Conservation (phyloP, 345 rosid species). For the Nasturtium officinale region DNA sequence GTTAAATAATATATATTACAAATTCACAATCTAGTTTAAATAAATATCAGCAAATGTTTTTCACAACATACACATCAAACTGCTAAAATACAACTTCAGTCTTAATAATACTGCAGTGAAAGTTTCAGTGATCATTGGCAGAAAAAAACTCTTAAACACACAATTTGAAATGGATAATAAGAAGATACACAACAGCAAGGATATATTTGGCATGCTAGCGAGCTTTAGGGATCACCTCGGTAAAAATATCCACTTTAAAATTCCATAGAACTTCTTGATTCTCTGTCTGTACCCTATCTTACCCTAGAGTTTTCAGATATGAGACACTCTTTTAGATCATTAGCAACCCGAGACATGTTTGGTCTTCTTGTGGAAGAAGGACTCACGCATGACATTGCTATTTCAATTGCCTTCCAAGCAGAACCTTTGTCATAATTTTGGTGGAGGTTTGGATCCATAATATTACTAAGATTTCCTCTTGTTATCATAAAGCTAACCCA, state of each 20-base stretch:
- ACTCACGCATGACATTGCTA: conserved; percentile 36
- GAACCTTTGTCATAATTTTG: conserved; percentile 28
- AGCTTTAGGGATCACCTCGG: conserved; percentile 27
- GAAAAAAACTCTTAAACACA: neutral
- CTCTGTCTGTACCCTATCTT: conserved; percentile 10
- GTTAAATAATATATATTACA: no score
- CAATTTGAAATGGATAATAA: no score
- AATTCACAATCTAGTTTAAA: no score
- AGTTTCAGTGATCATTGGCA: neutral
- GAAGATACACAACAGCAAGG: no score
- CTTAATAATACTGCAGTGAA: neutral
- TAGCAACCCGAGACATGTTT: conserved; percentile 38
- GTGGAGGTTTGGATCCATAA: conserved; percentile 36
- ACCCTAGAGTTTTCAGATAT: conserved; percentile 20
- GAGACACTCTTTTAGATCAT: conserved; percentile 34
- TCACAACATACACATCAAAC: neutral
- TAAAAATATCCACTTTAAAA: neutral
- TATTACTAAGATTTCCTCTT: conserved; percentile 21
- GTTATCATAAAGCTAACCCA: conserved; percentile 25
- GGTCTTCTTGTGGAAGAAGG: conserved; percentile 38
- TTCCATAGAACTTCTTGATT: conserved; percentile 9
- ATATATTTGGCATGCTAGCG: conserved; percentile 20
- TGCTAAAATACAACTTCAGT: neutral
- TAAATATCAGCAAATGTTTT: neutral
- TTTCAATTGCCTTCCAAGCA: conserved; percentile 37